Conservation (phyloP, 257 asterid genomes). For the Solanum chilense region DNA sequence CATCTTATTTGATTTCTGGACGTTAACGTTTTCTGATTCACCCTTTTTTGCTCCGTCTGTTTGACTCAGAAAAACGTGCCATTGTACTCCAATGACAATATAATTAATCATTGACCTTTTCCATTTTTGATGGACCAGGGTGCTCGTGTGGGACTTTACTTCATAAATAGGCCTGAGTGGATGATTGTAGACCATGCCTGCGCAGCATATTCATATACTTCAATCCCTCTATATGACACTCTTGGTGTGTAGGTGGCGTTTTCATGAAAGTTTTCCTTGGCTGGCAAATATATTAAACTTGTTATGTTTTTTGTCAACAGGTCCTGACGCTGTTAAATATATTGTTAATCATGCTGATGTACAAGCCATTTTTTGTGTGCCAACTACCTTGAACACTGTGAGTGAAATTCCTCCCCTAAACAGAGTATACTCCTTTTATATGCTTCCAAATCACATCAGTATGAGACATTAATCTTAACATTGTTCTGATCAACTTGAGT, state of each 20-base stretch:
- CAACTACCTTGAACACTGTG: constrained; percentile 66
- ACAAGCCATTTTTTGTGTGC: constrained; percentile 82
- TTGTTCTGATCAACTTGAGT: neutral
- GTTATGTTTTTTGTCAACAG: constrained; percentile 24
- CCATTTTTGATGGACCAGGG: constrained; percentile 41
- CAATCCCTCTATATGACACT: constrained; percentile 96
- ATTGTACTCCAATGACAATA: neutral
- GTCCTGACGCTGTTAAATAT: constrained; percentile 95
- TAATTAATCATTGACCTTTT: neutral
- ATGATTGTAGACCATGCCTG: constrained; percentile 86
- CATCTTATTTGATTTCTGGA: neutral
- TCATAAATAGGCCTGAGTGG: constrained; percentile 94
- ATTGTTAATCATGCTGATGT: constrained; percentile 74
- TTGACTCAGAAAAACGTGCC: neutral
- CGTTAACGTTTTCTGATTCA: neutral
- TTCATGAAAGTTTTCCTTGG: constrained; percentile 9
- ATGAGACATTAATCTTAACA: neutral
- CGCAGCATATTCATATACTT: constrained; percentile 75
- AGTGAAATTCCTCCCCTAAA: constrained; percentile 17
- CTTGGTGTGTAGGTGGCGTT: constrained; percentile 61
- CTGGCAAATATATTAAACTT: constrained; percentile 8
- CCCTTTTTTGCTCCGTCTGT: neutral
- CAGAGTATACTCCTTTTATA: neutral
- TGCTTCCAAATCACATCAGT: neutral
- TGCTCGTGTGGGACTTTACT: constrained; percentile 77